Evolutionary conservation across 306 rosid genomes (phyloP).

Genomic region (Mimosa pudica): DNA sequence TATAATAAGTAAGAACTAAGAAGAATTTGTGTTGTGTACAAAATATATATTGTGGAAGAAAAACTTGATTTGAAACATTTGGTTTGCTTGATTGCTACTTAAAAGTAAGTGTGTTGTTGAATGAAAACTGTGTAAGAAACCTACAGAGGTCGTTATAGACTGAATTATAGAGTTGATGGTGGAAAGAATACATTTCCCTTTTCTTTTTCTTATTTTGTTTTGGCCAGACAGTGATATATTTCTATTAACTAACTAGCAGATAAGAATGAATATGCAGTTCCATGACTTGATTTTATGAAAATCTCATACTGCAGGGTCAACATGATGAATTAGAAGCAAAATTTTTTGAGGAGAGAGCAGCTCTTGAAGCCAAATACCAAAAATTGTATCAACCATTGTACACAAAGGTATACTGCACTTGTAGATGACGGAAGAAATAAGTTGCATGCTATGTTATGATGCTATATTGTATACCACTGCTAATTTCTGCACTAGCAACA

Average conservation of each 20-base stretch:
- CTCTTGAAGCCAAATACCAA: slow-evolving; percentile 92
- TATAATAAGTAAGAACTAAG: background rate
- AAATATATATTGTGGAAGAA: background rate
- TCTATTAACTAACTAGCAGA: background rate
- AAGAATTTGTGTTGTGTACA: background rate
- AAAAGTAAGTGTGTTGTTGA: background rate
- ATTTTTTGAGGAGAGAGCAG: slow-evolving; percentile 89
- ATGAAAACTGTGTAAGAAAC: background rate
- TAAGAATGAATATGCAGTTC: background rate
- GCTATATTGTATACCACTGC: background rate
- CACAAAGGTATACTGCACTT: slow-evolving; percentile 51
- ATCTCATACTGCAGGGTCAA: slow-evolving; percentile 53
- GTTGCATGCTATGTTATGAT: background rate
- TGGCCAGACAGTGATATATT: background rate
- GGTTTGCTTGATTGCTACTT: background rate
- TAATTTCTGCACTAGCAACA: background rate
- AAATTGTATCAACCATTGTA: slow-evolving; percentile 77
- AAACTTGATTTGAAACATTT: background rate
- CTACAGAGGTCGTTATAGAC: background rate
- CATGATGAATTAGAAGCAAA: slow-evolving; percentile 84
- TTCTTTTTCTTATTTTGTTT: background rate
- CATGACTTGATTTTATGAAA: background rate
- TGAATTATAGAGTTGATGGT: background rate
- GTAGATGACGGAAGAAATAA: background rate
- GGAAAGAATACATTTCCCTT: background rate